A percentile compares a stretch with the other conserved stretches of the same genome.
phyloP scores from a whole-genome alignment of 176 grass and related monocot species.

The Sorghum bicolor region Sorghum_bicolor_NCBIv3 NC_012870.2:60857501-60858000 shows the following conservation, averaged over 20 bases:
- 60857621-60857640: neutral
- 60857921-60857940: neutral
- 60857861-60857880: neutral
- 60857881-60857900: neutral
- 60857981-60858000: neutral
- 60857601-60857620: neutral
- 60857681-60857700: neutral
- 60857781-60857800: conserved; percentile 11
- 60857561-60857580: neutral
- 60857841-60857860: neutral
- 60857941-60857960: neutral
- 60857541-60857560: neutral
- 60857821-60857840: neutral
- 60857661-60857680: neutral
- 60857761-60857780: neutral
- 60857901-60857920: neutral
- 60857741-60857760: neutral
- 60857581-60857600: neutral
- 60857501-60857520: neutral
- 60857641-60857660: neutral
- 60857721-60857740: conserved; percentile 21
- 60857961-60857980: conserved; percentile 1
- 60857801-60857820: conserved; percentile 6
- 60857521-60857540: neutral
- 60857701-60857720: conserved; percentile 18